These are phyloP conservation scores for Laburnicola sp. DNA, from an alignment of 2,329 filamentous ascomycete genomes.

Conservation along the genomic window DNA sequence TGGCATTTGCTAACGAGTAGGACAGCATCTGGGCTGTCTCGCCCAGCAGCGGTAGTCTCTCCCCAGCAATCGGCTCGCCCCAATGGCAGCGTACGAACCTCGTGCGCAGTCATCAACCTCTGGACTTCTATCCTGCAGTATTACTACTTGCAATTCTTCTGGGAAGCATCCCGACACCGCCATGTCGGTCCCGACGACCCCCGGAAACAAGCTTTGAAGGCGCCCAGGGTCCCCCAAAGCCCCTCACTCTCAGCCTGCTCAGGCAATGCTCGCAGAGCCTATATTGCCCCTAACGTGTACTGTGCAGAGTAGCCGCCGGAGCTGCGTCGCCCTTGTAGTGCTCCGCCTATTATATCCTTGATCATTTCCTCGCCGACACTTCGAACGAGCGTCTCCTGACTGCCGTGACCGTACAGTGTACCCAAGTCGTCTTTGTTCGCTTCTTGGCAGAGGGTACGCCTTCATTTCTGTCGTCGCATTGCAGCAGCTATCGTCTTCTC, in stretches of 20 bases:
- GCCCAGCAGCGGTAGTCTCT: conserved; percentile 1
- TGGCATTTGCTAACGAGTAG: conserved; percentile 18
- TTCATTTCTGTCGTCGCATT: conserved; percentile 12
- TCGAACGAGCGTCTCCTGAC: conserved; percentile 6
- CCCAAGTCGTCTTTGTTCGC: conserved; percentile 9
- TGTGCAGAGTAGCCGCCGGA: conserved; percentile 24
- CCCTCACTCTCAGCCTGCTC: conserved; percentile 12
- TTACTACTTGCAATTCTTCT: conserved; percentile 12
- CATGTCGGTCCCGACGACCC: conserved; percentile 11
- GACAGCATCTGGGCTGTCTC: conserved; percentile 7
- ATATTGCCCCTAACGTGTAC: conserved; percentile 25
- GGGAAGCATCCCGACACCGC: conserved; percentile 9
- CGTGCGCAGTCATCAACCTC: conserved; percentile 12
- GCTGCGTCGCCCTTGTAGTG: conserved; percentile 10
- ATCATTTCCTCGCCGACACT: conserved; percentile 4
- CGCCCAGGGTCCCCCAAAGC: conserved; percentile 9
- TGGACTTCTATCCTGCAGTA: conserved; percentile 9
- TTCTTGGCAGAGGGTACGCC: conserved; percentile 15
- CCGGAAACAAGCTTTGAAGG: not conserved
- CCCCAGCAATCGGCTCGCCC: conserved; percentile 1
- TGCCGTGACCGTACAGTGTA: not conserved
- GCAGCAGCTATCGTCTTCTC: conserved; percentile 4
- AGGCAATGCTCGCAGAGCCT: conserved; percentile 15
- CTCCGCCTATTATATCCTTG: not conserved
- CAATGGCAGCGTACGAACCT: conserved; percentile 3